Percentiles rank a stretch among this genome's conserved stretches.
These are phyloP conservation scores for Mycena capillaripes DNA, from an alignment of 768 basidiomycete genomes.

Conservation along the genomic window DNA sequence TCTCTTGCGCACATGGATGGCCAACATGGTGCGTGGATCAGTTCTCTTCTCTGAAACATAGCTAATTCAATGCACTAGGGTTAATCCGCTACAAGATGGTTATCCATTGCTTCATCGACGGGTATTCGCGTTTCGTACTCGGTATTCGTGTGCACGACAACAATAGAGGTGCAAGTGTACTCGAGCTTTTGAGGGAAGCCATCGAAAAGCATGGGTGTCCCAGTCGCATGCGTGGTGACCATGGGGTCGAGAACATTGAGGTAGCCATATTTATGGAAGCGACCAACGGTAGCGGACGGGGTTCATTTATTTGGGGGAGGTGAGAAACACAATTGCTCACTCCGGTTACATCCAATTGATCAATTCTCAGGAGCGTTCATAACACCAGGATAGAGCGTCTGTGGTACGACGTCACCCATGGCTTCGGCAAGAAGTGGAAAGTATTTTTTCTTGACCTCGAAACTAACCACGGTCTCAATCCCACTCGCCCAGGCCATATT, in stretches of 20 bases:
- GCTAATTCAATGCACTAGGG: conserved; percentile 10
- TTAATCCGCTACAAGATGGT: conserved; percentile 45
- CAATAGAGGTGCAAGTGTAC: neutral
- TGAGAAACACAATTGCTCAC: neutral
- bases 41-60: too few relatives aligned
- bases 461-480: conserved; percentile 37
- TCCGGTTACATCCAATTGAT: neutral
- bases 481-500: conserved; percentile 11
- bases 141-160: conserved; percentile 3
- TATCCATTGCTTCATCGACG: conserved; percentile 49
- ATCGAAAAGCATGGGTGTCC: conserved; percentile 45
- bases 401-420: conserved; percentile 47
- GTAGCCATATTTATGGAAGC: conserved; percentile 5
- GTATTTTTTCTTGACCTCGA: conserved; percentile 47
- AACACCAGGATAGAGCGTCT: conserved; percentile 39
- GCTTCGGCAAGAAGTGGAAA: conserved; percentile 47
- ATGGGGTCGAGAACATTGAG: conserved; percentile 5
- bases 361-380: conserved; percentile 26
- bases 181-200: conserved; percentile 1
- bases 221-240: too few relatives aligned
- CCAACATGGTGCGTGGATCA: conserved; percentile 40
- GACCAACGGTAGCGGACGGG: neutral
- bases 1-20: conserved; percentile 48
- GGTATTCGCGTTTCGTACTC: conserved; percentile 33
- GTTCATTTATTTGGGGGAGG: conserved; percentile 12